Base-by-base conservation (phyloP, 2,329 filamentous ascomycete species). In the Arthrobotrys sinensis region DNA sequence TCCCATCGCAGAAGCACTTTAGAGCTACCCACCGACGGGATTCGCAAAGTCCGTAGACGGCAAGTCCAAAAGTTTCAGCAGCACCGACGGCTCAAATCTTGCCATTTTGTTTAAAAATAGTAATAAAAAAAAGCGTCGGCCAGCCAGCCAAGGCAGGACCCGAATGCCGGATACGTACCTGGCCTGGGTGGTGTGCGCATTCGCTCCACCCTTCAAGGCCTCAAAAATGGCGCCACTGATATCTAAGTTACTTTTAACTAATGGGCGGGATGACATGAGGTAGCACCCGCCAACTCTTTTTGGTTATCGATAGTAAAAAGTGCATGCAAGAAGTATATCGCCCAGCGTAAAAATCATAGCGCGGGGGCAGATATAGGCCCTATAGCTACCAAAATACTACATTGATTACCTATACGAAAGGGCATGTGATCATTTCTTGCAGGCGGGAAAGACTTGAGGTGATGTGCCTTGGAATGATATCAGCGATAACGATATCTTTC, bases 21-120 rank as follows among this genome's bases (percentile, higher is more conserved):
- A 4, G 4, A 28, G 24, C 24, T 28, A 34, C 64, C 32, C 55
- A 52, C 55, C 28, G 53, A 48, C 40, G 45, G 28, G 21, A 19
- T 24, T 53, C 43, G 24, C 38, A 53, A 24, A 55, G 3, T 40
- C 62, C 60, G 21, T 66, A 73, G 69, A 73, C 60, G 62, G 69
- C 60, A 73, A 36, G 60, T 73, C 36, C 24, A 65, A 57, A 50
- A 28, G 69, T 73, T 73, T 66, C 50, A 46, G 36, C 19, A 52
- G 36, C 19, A 52, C 32, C n/a, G 2, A 34, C 55, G 55, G 36
- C 24, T 43, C 19, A 24, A 40, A 24, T 21, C 16, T 24, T 60
- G 34, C 55, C 16, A 43, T 60, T 60, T 43, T 60, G 38, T 66
- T 45, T 73, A 73, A 73, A 73, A 73, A 73, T 73, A 73, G 69